phyloP scores from a whole-genome alignment of 495 filamentous ascomycete species.

The Lasiosphaeria hispida region DNA sequence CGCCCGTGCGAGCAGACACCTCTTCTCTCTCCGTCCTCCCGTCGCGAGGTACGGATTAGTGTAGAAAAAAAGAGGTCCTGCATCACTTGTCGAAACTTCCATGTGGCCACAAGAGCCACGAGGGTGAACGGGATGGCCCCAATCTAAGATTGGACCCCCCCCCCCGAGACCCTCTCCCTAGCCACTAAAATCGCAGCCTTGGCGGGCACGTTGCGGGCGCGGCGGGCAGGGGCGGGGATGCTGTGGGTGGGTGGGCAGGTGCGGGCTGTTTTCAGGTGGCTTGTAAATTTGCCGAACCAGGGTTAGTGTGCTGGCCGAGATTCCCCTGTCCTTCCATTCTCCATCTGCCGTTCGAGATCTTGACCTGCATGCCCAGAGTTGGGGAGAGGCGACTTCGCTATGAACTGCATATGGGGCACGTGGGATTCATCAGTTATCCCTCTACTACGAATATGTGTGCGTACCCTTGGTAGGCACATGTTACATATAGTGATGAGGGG shows the following conservation, averaged over 20 bases:
- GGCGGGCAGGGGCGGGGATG: conserved; percentile 7
- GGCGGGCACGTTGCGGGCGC: conserved; percentile 8
- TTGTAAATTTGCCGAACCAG: conserved; percentile 29
- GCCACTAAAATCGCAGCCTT: conserved; percentile 27
- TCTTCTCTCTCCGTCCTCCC: not conserved
- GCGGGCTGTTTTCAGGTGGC: conserved; percentile 19
- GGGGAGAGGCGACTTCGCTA: too few relatives aligned
- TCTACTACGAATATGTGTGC: too few relatives aligned
- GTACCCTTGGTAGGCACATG: too few relatives aligned
- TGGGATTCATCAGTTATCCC: too few relatives aligned
- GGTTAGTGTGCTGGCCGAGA: conserved; percentile 8
- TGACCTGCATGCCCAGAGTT: conserved; percentile 26
- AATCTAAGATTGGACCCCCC: conserved; percentile 19
- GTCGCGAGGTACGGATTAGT: too few relatives aligned
- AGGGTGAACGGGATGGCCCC: not conserved
- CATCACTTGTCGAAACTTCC: conserved; percentile 24
- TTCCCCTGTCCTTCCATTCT: conserved; percentile 7
- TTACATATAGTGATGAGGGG: too few relatives aligned
- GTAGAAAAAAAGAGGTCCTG: conserved; percentile 12
- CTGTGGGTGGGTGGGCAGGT: too few relatives aligned
- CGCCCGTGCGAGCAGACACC: conserved; percentile 14
- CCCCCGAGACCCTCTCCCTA: conserved; percentile 13
- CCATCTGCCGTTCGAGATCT: conserved; percentile 16
- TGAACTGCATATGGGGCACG: too few relatives aligned
- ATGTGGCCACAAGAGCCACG: conserved; percentile 30